Percentiles rank a stretch among this genome's conserved stretches.
Conservation (phyloP, 768 basidiomycete species). For the Hemileccinum rubropunctum region DNA sequence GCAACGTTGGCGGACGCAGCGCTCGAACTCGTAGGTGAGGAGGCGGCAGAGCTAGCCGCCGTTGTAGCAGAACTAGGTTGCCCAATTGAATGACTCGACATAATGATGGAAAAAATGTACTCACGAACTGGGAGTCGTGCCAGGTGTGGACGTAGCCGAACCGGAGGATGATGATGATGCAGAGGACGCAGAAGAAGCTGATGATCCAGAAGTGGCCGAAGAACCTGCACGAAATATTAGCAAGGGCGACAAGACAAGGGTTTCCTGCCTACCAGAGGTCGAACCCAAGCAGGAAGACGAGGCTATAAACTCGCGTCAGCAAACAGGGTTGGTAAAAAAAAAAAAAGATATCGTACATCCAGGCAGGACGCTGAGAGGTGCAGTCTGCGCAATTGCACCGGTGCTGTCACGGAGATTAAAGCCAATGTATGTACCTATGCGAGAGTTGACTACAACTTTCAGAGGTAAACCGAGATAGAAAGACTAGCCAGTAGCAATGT, state of each 20-base stretch:
- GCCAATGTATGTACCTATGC: constrained; percentile 50
- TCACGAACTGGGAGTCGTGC: constrained; percentile 17
- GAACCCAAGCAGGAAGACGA: constrained; percentile 36
- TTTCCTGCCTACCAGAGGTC: constrained; percentile 21
- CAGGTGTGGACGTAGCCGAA: not conserved
- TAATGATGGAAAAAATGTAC: not conserved
- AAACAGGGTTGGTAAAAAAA: not conserved
- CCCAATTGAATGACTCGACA: constrained; percentile 12
- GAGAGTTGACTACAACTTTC: not conserved
- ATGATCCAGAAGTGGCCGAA: not conserved
- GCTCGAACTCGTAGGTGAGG: constrained; percentile 25
- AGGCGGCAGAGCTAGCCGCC: constrained; percentile 8
- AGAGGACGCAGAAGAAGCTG: not conserved
- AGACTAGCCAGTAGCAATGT: constrained; percentile 43
- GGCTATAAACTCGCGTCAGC: constrained; percentile 27
- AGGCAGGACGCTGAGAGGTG: constrained; percentile 45
- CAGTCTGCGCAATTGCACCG: constrained; percentile 50
- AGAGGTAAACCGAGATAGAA: not conserved
- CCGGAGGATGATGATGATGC: not conserved
- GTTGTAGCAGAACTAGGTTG: constrained; percentile 1
- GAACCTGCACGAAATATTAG: constrained; percentile 19
- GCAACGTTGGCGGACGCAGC: constrained; percentile 42
- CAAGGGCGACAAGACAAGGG: constrained; percentile 7
- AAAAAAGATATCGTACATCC: constrained; percentile 48
- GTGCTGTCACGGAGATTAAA: constrained; percentile 59